Evolutionary conservation across 176 grass and related monocot species (phyloP).

Genomic region (Aegilops speltoides): DNA sequence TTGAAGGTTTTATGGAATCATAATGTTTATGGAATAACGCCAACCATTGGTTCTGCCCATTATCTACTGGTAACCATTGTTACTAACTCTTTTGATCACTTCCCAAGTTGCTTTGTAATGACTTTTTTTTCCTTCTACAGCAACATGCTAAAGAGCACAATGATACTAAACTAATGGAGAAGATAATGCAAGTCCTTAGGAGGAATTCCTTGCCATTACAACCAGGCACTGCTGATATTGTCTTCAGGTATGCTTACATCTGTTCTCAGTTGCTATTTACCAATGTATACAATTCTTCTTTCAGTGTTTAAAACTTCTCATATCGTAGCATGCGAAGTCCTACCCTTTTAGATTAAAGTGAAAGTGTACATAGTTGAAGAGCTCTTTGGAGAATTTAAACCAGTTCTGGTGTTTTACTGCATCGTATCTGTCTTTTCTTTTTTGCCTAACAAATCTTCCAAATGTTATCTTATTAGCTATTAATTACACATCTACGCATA

Average conservation of each 20-base stretch:
- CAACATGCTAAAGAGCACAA: slow-evolving; percentile 80
- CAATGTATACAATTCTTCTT: neutral
- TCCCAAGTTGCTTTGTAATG: slow-evolving; percentile 29
- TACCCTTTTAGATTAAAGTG: neutral
- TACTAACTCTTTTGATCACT: slow-evolving; percentile 28
- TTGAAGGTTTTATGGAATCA: slow-evolving; percentile 89
- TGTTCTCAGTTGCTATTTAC: neutral
- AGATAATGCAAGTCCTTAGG: slow-evolving; percentile 50
- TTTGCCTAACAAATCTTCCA: neutral
- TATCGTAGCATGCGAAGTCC: neutral
- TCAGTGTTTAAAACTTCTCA: neutral
- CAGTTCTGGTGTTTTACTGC: slow-evolving; percentile 1
- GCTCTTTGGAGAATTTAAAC: neutral
- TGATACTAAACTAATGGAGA: slow-evolving; percentile 71
- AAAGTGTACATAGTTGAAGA: neutral
- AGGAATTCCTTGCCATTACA: slow-evolving; percentile 72
- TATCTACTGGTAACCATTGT: slow-evolving; percentile 73
- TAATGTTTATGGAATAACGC: slow-evolving; percentile 90
- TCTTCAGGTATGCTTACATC: slow-evolving; percentile 60
- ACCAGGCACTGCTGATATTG: slow-evolving; percentile 84
- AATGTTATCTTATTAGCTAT: neutral
- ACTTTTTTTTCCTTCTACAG: slow-evolving; percentile 56
- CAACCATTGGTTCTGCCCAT: slow-evolving; percentile 97
- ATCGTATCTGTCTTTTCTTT: neutral
- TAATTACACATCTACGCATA: neutral